These are phyloP conservation scores for Periconia sp. DNA, from an alignment of 2,329 filamentous ascomycete genomes.

Conservation along the genomic window DNA sequence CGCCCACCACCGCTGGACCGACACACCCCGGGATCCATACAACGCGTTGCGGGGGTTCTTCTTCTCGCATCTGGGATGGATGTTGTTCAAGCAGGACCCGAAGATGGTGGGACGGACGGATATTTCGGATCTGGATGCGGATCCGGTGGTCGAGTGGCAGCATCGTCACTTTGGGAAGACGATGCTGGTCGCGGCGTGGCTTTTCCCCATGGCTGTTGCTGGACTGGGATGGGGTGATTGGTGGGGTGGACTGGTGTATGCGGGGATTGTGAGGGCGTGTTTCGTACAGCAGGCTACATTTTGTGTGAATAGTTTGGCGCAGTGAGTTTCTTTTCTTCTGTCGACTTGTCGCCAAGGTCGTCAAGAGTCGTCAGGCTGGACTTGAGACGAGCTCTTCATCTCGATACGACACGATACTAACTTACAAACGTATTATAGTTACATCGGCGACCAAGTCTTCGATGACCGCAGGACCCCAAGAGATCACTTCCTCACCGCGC, in stretches of 20 bases:
- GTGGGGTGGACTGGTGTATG: constrained; percentile 52
- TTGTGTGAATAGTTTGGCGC: constrained; percentile 56
- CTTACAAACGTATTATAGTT: constrained; percentile 19
- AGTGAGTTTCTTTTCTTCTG: constrained; percentile 16
- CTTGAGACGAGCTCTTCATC: too few relatives aligned
- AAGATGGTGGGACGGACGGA: constrained; percentile 53
- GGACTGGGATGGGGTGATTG: constrained; percentile 53
- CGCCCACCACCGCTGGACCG: constrained; percentile 54
- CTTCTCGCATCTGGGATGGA: constrained; percentile 54
- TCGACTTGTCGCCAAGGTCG: not conserved
- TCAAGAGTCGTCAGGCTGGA: too few relatives aligned
- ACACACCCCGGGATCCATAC: constrained; percentile 54
- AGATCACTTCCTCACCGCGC: constrained; percentile 42
- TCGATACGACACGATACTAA: not conserved
- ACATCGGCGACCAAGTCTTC: constrained; percentile 50
- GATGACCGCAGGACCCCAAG: constrained; percentile 42
- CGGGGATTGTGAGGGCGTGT: constrained; percentile 51
- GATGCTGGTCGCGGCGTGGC: constrained; percentile 45
- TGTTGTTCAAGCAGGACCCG: constrained; percentile 54
- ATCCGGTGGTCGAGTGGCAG: constrained; percentile 51
- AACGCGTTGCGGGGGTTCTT: constrained; percentile 50
- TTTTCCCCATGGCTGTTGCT: constrained; percentile 49
- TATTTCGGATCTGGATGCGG: constrained; percentile 53
- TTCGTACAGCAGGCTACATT: constrained; percentile 56
- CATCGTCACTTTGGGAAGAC: constrained; percentile 50